Base-by-base conservation (phyloP, 257 asterid species). In the Linaria vulgaris region DNA sequence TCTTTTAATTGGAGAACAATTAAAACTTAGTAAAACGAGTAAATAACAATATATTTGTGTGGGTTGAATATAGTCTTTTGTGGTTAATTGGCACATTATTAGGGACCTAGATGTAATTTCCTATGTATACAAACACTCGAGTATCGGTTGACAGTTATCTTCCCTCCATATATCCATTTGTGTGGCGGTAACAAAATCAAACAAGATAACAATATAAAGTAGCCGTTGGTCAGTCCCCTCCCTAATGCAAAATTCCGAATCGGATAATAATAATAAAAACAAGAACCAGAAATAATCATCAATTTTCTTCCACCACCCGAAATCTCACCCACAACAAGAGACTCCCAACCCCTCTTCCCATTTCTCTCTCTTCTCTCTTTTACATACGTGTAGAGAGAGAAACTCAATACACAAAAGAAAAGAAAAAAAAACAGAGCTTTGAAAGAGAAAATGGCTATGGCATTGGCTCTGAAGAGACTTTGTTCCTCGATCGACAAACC, bases 381-480 rank as follows among this genome's bases (percentile, higher is more conserved):
- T 55, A 67, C 58, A 30, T 56, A 39, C 48, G 56, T 31, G 51
- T 68, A 54, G 74, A 72, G 61, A 17, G 67, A 70, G 49, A 56
- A 11, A 46, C 21, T 56, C 19, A 57, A 14, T 34, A 13, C 17
- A 21, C 22, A 41, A 50, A n/a, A 65, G 38, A 44, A 16, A 41
- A 68, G n/a, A n/a, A n/a, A n/a, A n/a, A n/a, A n/a, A n/a, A n/a
- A n/a, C n/a, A n/a, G n/a, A n/a, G n/a, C n/a, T n/a, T n/a, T n/a
- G n/a, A n/a, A n/a, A n/a, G n/a, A 54, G 68, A 81, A 79, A 63
- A 91, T 88, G 94, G 83, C 83, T n/a, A 8, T 85, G 86, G 88
- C 96, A n/a, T 80, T 84, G 87, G 97, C 90, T 54, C 64, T 88
- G 31, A 75, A 96, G 72, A 79, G 88, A 76, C 84, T 91, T 58